These are phyloP conservation scores for Talaromyces nanjingensis DNA, from an alignment of 495 filamentous ascomycete genomes.

Conservation along the genomic window DNA sequence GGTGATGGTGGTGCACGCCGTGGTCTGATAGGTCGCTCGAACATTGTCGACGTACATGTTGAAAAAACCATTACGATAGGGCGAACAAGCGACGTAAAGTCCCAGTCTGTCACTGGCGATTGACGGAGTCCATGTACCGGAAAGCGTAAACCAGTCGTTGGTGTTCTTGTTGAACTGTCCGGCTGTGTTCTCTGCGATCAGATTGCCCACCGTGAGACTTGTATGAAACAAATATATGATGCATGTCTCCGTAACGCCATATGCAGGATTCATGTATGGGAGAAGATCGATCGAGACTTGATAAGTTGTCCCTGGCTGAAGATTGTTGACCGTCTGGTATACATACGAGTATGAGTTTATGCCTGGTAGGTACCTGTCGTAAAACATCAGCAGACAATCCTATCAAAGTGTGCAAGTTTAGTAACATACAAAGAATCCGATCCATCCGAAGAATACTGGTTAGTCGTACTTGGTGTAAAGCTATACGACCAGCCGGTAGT, in stretches of 20 bases:
- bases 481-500: background rate
- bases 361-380: background rate
- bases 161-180: background rate
- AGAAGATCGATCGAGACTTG: background rate
- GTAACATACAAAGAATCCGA: background rate
- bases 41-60: background rate
- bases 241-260: background rate
- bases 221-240: background rate
- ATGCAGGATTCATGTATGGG: background rate
- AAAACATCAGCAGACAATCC: background rate
- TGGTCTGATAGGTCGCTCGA: background rate
- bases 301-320: background rate
- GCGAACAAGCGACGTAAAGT: background rate
- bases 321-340: background rate
- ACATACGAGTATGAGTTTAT: background rate
- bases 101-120: background rate
- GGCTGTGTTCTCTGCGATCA: background rate
- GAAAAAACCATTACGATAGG: background rate
- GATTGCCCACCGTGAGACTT: background rate
- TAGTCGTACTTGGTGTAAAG: background rate
- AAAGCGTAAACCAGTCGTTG: background rate
- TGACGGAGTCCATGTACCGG: slow-evolving; percentile 2
- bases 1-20: background rate
- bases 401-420: too few relatives aligned
- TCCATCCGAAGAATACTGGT: background rate